phyloP scores from a whole-genome alignment of 768 basidiomycete species.

The Termitomyces sp. region DNA sequence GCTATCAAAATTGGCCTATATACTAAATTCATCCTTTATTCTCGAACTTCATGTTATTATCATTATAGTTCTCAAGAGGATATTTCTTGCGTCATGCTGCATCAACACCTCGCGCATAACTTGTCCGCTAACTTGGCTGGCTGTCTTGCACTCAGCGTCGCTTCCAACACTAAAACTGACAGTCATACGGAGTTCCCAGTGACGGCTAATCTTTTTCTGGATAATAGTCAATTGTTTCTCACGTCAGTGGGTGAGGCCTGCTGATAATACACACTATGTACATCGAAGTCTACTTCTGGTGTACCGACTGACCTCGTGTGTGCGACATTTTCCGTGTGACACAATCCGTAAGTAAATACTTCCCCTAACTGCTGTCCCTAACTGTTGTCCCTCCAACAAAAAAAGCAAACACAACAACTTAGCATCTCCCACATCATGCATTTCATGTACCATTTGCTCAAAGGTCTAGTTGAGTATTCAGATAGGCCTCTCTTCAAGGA shows the following conservation, averaged over 20 bases:
- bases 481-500: conserved; percentile 4
- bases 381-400: too few relatives aligned
- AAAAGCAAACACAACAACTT: neutral
- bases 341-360: neutral
- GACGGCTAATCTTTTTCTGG: neutral
- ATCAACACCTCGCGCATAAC: too few relatives aligned
- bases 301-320: neutral
- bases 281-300: neutral
- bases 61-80: too few relatives aligned
- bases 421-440: neutral
- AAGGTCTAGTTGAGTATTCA: conserved; percentile 1
- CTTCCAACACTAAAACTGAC: too few relatives aligned
- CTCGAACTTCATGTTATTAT: too few relatives aligned
- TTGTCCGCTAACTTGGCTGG: too few relatives aligned
- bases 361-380: neutral
- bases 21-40: too few relatives aligned
- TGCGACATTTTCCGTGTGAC: neutral
- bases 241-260: neutral
- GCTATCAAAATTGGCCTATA: too few relatives aligned
- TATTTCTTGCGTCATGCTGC: too few relatives aligned
- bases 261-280: neutral
- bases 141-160: too few relatives aligned
- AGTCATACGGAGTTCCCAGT: too few relatives aligned
- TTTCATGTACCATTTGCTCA: conserved; percentile 5
- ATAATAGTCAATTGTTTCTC: neutral